Evolutionary conservation across 805 yeast genomes (phyloP).

Genomic region (Schwanniomyces polymorphus): DNA sequence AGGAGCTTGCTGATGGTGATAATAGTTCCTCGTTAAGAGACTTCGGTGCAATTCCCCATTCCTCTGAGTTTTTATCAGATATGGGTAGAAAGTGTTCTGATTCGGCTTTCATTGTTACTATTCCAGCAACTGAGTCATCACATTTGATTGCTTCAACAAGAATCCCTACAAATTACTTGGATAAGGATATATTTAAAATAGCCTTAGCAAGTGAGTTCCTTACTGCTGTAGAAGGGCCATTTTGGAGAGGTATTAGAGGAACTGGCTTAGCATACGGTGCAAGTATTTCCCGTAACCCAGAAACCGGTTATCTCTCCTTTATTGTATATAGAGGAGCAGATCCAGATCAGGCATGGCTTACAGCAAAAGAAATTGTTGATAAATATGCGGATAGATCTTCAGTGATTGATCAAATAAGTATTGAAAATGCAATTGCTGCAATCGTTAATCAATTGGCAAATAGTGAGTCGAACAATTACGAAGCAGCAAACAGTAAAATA

Average conservation of each 20-base stretch:
- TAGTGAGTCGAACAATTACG: constrained; percentile 59
- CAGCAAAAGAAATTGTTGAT: constrained; percentile 63
- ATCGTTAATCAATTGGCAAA: constrained; percentile 73
- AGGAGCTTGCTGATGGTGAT: constrained; percentile 17
- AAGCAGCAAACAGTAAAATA: constrained; percentile 68
- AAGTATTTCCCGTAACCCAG: constrained; percentile 54
- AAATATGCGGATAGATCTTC: constrained; percentile 56
- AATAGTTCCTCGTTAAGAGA: constrained; percentile 7
- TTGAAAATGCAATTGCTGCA: constrained; percentile 75
- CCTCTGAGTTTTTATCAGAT: constrained; percentile 52
- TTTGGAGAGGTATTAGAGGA: constrained; percentile 95
- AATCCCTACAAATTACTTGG: constrained; percentile 50
- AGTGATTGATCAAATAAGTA: constrained; percentile 54
- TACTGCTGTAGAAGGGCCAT: constrained; percentile 91
- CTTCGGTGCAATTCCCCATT: constrained; percentile 43
- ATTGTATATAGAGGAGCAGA: constrained; percentile 84
- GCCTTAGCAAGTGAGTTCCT: constrained; percentile 73
- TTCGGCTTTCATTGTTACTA: constrained; percentile 62
- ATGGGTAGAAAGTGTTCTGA: constrained; percentile 53
- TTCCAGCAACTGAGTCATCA: constrained; percentile 85
- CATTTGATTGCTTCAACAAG: constrained; percentile 60
- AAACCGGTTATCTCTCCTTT: constrained; percentile 66
- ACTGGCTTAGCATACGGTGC: constrained; percentile 94
- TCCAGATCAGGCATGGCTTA: constrained; percentile 60
- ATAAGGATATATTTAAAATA: constrained; percentile 65